Percentiles rank a stretch among this genome's conserved stretches.
These are phyloP conservation scores for Physcomitrium patens DNA, from an alignment of 225 moss, liverwort and hornwort species.

Conservation along the genomic window DNA sequence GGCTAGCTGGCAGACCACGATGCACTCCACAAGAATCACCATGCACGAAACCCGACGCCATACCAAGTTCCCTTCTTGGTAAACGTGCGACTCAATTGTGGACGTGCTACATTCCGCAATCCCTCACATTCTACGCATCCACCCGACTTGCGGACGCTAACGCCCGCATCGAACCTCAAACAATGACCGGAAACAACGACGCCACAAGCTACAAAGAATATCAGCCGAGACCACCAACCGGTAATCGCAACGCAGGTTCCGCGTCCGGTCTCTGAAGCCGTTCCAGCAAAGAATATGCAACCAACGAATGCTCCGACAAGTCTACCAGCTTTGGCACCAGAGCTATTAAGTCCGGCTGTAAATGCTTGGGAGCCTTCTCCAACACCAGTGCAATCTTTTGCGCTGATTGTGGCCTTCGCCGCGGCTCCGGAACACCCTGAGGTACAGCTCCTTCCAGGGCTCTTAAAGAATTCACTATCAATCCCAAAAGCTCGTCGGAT, in stretches of 20 bases:
- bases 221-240: conserved; percentile 58
- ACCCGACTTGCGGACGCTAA: too few relatives aligned
- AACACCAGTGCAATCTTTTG: conserved; percentile 98
- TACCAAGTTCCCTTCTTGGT: too few relatives aligned
- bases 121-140: too few relatives aligned
- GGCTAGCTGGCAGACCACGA: too few relatives aligned
- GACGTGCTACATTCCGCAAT: too few relatives aligned
- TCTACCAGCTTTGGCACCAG: conserved; percentile 99
- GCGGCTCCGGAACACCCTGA: conserved; percentile 98
- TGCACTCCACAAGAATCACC: too few relatives aligned
- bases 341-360: conserved; percentile 99
- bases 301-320: conserved; percentile 94
- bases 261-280: conserved; percentile 93
- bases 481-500: conserved; percentile 96
- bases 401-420: conserved; percentile 97
- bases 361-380: conserved; percentile 99
- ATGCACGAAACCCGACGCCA: too few relatives aligned
- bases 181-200: too few relatives aligned
- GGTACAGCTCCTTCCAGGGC: conserved; percentile 98
- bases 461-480: conserved; percentile 98
- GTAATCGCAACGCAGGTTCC: conserved; percentile 86
- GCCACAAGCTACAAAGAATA: neutral
- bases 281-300: conserved; percentile 92
- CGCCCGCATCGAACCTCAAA: too few relatives aligned
- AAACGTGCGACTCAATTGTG: too few relatives aligned